These are phyloP conservation scores for Primulina tabacum DNA, from an alignment of 257 asterid genomes.

Conservation along the genomic window DNA sequence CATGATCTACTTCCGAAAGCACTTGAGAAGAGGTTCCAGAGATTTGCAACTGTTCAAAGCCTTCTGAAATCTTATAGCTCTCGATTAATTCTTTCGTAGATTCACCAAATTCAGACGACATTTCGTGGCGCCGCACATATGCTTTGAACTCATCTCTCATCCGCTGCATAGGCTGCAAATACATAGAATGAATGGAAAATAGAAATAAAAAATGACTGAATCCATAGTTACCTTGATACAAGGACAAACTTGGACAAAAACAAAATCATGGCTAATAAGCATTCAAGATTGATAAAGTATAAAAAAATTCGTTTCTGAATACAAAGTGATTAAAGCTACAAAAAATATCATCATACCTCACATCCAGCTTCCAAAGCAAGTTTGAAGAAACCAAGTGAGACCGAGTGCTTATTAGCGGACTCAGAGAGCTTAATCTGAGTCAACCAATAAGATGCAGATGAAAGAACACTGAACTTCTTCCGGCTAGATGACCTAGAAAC, in stretches of 20 bases:
- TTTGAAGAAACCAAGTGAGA: constrained; percentile 85
- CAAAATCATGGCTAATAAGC: neutral
- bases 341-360: constrained; percentile 46
- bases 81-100: constrained; percentile 58
- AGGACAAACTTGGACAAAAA: neutral
- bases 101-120: constrained; percentile 50
- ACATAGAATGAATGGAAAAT: neutral
- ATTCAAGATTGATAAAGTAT: neutral
- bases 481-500: constrained; percentile 49
- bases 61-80: constrained; percentile 59
- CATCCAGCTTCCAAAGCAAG: constrained; percentile 86
- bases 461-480: constrained; percentile 55
- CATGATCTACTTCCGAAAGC: constrained; percentile 51
- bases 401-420: constrained; percentile 72
- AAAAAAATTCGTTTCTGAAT: neutral
- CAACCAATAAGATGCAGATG: constrained; percentile 83
- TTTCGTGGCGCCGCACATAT: constrained; percentile 52
- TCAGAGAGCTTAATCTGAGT: constrained; percentile 80
- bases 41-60: constrained; percentile 46
- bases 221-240: neutral
- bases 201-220: neutral
- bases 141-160: constrained; percentile 71
- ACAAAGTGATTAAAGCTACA: neutral
- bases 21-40: constrained; percentile 57
- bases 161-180: constrained; percentile 66